Evolutionary conservation across 371 early-diverging fungal genomes (phyloP).

Genomic region (Apophysomyces elegans): DNA sequence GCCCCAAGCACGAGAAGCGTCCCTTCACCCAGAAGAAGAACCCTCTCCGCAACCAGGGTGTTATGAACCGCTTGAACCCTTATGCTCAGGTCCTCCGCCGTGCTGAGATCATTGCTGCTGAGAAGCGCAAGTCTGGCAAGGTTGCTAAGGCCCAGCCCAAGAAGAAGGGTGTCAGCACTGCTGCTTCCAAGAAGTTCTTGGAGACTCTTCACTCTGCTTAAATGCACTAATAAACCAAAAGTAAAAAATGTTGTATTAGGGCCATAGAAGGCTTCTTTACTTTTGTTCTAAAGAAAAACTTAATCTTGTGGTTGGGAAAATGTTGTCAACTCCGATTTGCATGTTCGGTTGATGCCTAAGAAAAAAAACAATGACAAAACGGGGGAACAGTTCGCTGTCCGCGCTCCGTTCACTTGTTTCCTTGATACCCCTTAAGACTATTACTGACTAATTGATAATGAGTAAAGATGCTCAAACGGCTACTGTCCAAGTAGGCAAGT

Average conservation of each 20-base stretch:
- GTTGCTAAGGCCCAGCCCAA: slow-evolving; percentile 60
- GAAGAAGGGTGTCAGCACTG: slow-evolving; percentile 40
- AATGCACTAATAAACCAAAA: slow-evolving; percentile 19
- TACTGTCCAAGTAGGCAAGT: slow-evolving; percentile 51
- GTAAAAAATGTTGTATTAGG: neutral
- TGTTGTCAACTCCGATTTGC: too few species aligned
- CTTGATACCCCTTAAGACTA: slow-evolving; percentile 8
- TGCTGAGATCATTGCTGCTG: slow-evolving; percentile 73
- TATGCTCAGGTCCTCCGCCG: slow-evolving; percentile 91
- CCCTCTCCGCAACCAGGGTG: slow-evolving; percentile 93
- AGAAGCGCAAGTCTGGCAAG: slow-evolving; percentile 72
- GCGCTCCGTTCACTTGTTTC: slow-evolving; percentile 8
- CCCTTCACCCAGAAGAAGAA: slow-evolving; percentile 97
- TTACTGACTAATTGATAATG: slow-evolving; percentile 15
- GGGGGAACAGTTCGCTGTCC: slow-evolving; percentile 7
- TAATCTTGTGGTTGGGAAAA: too few species aligned
- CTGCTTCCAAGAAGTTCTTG: slow-evolving; percentile 67
- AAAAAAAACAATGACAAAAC: slow-evolving; percentile 4
- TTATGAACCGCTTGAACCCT: slow-evolving; percentile 96
- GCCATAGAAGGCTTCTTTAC: neutral
- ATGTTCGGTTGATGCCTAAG: neutral
- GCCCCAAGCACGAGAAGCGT: slow-evolving; percentile 81
- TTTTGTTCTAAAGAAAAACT: neutral
- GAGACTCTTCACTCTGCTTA: slow-evolving; percentile 69
- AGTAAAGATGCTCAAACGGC: slow-evolving; percentile 28